Evolutionary conservation across 768 basidiomycete species (phyloP).

Genomic region (Amanita polypyramis): DNA sequence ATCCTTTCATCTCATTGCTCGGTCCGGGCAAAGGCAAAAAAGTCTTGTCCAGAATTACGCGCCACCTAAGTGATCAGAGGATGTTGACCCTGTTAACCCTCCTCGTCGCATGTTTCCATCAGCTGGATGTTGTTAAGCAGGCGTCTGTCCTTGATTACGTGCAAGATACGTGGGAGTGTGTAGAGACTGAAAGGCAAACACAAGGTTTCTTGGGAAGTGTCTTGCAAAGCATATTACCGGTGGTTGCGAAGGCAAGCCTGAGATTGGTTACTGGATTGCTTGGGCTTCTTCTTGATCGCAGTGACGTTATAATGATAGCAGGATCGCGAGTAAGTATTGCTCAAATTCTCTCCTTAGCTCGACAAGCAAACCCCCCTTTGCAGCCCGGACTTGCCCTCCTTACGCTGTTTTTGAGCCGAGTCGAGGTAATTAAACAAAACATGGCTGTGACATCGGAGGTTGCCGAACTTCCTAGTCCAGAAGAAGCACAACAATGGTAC

Average conservation of each 20-base stretch:
- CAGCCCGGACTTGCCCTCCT: constrained; percentile 89
- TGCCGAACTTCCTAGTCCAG: constrained; percentile 47
- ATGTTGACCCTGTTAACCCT: constrained; percentile 85
- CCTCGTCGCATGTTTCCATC: constrained; percentile 87
- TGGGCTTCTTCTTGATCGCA: constrained; percentile 71
- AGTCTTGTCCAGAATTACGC: constrained; percentile 78
- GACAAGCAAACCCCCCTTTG: constrained; percentile 8
- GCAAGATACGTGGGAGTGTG: constrained; percentile 49
- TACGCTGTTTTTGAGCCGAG: constrained; percentile 84
- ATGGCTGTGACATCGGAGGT: constrained; percentile 40
- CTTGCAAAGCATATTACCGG: constrained; percentile 76
- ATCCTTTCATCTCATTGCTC: constrained; percentile 93
- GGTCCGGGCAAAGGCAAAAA: constrained; percentile 87
- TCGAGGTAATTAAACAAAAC: constrained; percentile 83
- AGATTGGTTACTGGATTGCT: constrained; percentile 81
- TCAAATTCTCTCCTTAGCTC: not conserved
- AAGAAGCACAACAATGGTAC: constrained; percentile 72
- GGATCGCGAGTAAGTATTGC: constrained; percentile 61
- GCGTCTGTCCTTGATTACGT: constrained; percentile 62
- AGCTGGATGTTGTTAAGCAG: constrained; percentile 82
- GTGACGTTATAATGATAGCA: constrained; percentile 61
- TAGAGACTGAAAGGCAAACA: constrained; percentile 79
- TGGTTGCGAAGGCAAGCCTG: constrained; percentile 70
- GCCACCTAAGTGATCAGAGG: constrained; percentile 68
- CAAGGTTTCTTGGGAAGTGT: constrained; percentile 82